Base-by-base conservation (phyloP, 495 filamentous ascomycete species). In the Penicillium mononematosum region DNA sequence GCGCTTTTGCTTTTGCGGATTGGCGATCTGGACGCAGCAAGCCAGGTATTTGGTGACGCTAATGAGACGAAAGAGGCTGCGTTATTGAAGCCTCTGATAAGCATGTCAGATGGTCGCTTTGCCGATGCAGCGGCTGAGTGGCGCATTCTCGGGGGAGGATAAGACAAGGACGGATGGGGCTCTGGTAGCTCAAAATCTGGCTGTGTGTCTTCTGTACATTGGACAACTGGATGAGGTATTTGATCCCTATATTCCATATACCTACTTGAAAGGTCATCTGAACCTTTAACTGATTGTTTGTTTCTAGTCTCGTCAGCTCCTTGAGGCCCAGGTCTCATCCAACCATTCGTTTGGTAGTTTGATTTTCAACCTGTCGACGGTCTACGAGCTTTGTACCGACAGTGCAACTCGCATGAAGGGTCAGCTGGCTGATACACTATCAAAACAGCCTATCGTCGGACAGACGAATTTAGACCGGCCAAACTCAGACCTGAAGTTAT, bases 351-450 rank as follows among this genome's bases (percentile, higher is more conserved):
- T 92, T 59, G 81, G 85, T 44, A 88, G 87, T 9, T 67, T 95
- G 17, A 80, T 91, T 2, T 98, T 97, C 71, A 98, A 98, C 67
- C 75, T 98, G 8, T 81, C 84, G 16, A 97, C 94, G 0, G 82
- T 96, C 61, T 98, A 96, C 67, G 94, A 98, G 70, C 82, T 98
- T 5, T 93, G 88, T 62, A 90, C 87, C 2, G 92, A 98, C 55
- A 80, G 80, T 57, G 79, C 87, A n/a, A 73, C 78, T 46, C 77
- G 77, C 16, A 69, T 87, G 63, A 98, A 96, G 73, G 69, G 80
- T 19, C 68, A 73, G 20, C 76, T 98, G 22, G 85, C 88, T 8
- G 87, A 89, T 65, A 81, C 76, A 31, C 76, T 95, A 16, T 86
- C 91, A 2, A 75, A 69, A 14, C 76, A 81, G 59, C 69, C 69